phyloP scores from a whole-genome alignment of 208 protist species.

The Zelonia costaricensis region DNA sequence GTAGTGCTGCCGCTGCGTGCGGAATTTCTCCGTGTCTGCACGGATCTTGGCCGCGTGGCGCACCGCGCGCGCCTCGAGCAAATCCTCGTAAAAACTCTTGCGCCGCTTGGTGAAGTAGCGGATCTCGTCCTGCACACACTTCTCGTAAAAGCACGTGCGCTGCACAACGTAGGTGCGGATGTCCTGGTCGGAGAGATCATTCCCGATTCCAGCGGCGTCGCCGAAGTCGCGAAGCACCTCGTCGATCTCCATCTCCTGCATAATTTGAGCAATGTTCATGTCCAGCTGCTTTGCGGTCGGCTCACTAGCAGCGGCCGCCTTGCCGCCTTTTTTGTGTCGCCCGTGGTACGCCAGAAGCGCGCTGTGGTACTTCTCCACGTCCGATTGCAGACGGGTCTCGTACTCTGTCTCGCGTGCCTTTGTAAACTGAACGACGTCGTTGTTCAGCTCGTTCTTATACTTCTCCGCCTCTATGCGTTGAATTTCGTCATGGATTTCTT shows the following conservation, averaged over 20 bases:
- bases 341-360: conserved; percentile 37
- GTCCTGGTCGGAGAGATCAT: conserved; percentile 48
- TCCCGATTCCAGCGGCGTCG: conserved; percentile 21
- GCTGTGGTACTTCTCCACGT: conserved; percentile 43
- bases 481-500: conserved; percentile 48
- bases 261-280: conserved; percentile 20
- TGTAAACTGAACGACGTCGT: conserved; percentile 42
- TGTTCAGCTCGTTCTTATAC: conserved; percentile 40
- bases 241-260: conserved; percentile 30
- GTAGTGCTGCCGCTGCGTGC: conserved; percentile 27
- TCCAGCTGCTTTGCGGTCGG: conserved; percentile 27
- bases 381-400: conserved; percentile 28
- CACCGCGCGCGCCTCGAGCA: conserved; percentile 41
- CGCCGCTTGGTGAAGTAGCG: conserved; percentile 36
- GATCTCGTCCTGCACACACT: conserved; percentile 40
- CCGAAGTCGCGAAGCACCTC: conserved; percentile 36
- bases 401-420: conserved; percentile 36
- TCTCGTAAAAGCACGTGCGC: conserved; percentile 48
- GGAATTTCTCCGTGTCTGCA: conserved; percentile 42
- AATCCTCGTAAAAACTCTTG: conserved; percentile 50
- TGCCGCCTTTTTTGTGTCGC: conserved; percentile 1
- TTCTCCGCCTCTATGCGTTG: conserved; percentile 35
- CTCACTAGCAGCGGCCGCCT: not conserved
- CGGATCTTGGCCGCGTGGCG: conserved; percentile 48
- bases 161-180: conserved; percentile 46